Evolutionary conservation across 805 yeast genomes (phyloP).

Genomic region (Sungouiella thailandica): DNA sequence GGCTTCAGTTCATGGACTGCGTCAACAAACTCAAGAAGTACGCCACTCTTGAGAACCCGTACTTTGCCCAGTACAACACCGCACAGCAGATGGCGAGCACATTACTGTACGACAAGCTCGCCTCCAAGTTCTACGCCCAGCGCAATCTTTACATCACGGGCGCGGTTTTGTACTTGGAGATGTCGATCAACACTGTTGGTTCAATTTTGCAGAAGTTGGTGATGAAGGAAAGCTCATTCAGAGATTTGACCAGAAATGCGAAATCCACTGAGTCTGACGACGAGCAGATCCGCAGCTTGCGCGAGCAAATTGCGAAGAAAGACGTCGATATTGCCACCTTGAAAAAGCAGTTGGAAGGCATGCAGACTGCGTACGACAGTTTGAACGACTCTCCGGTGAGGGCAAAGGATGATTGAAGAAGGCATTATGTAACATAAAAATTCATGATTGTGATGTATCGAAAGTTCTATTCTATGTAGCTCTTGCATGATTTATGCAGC

Average conservation of each 20-base stretch:
- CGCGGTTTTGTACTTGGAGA: slow-evolving; percentile 50
- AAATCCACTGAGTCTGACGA: slow-evolving; percentile 1
- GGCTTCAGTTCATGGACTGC: slow-evolving; percentile 51
- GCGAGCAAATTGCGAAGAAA: slow-evolving; percentile 33
- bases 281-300: slow-evolving; percentile 29
- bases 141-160: slow-evolving; percentile 61
- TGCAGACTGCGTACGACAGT: slow-evolving; percentile 46
- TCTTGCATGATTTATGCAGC: too few relatives aligned
- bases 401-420: slow-evolving; percentile 15
- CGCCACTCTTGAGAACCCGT: slow-evolving; percentile 17
- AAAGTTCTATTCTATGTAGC: too few relatives aligned
- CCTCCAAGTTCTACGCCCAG: slow-evolving; percentile 58
- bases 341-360: slow-evolving; percentile 46
- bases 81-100: slow-evolving; percentile 7
- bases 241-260: slow-evolving; percentile 14
- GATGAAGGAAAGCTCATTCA: slow-evolving; percentile 32
- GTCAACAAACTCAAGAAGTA: slow-evolving; percentile 36
- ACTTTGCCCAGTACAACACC: slow-evolving; percentile 12
- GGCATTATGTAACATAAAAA: too few relatives aligned
- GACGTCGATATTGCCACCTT: slow-evolving; percentile 43
- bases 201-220: slow-evolving; percentile 50
- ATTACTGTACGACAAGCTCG: slow-evolving; percentile 47
- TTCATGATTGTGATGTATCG: too few relatives aligned
- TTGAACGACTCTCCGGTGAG: slow-evolving; percentile 19
- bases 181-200: slow-evolving; percentile 52